Evolutionary conservation across 306 rosid genomes (phyloP).

Genomic region (Prunus dulcis): DNA sequence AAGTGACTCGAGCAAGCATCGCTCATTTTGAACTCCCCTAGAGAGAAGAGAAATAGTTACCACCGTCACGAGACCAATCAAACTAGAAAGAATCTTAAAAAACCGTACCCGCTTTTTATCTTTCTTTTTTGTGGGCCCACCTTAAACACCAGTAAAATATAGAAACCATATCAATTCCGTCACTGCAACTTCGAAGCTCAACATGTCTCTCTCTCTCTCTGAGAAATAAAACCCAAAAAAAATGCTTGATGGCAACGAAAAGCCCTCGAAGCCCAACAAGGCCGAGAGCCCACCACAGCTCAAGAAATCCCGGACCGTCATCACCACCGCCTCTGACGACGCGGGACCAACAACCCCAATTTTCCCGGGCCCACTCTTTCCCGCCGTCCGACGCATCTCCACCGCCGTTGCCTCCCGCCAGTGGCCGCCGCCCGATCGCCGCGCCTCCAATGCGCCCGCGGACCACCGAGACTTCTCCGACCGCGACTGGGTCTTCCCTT

Average conservation of each 20-base stretch:
- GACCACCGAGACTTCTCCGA: conserved; percentile 36
- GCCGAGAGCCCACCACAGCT: conserved; percentile 47
- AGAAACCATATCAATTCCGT: not conserved
- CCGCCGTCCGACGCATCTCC: conserved; percentile 37
- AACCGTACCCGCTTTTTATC: no score
- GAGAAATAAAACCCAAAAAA: not conserved
- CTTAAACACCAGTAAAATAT: no score
- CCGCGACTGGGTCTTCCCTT: conserved; percentile 69
- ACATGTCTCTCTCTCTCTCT: no score
- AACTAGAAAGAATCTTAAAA: no score
- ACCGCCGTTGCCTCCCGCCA: conserved; percentile 4
- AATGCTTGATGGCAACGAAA: conserved; percentile 6
- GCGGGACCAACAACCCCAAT: conserved; percentile 4
- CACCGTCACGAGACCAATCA: no score
- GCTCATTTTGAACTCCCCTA: no score
- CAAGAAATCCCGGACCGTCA: conserved; percentile 49
- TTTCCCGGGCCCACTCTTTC: conserved; percentile 50
- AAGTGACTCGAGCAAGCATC: no score
- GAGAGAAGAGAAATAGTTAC: no score
- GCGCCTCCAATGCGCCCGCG: conserved; percentile 12
- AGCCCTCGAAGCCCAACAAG: conserved; percentile 15
- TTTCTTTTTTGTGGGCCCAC: no score
- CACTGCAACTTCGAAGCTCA: not conserved
- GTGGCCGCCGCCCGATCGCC: conserved; percentile 37
- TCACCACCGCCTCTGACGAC: conserved; percentile 13